phyloP scores from a whole-genome alignment of 768 basidiomycete genomes.

The Plicaturopsis crispa region DNA sequence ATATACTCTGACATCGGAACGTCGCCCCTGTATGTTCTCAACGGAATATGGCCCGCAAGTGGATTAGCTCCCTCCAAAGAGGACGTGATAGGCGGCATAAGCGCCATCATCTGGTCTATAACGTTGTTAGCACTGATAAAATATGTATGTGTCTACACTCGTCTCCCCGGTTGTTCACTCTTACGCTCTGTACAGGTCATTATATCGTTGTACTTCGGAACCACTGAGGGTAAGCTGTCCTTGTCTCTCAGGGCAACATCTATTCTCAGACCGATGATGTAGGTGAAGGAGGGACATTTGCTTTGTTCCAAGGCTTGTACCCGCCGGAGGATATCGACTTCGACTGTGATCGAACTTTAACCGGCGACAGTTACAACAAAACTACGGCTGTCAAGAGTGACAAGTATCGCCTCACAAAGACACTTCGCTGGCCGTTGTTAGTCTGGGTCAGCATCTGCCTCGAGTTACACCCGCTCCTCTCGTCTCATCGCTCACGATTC shows the following conservation, averaged over 20 bases:
- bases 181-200: conserved; percentile 26
- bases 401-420: conserved; percentile 19
- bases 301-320: conserved; percentile 53
- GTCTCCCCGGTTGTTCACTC: not conserved
- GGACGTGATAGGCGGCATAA: conserved; percentile 56
- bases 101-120: conserved; percentile 59
- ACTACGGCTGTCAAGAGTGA: conserved; percentile 5
- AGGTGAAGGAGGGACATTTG: conserved; percentile 68
- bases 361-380: conserved; percentile 31
- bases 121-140: conserved; percentile 54
- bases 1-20: conserved; percentile 45
- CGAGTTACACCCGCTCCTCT: not conserved
- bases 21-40: conserved; percentile 56
- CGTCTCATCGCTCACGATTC: not conserved
- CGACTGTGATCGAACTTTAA: conserved; percentile 47
- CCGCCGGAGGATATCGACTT: conserved; percentile 37
- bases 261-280: conserved; percentile 5
- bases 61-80: conserved; percentile 44
- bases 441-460: conserved; percentile 37
- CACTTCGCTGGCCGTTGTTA: conserved; percentile 41
- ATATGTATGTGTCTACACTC: conserved; percentile 37
- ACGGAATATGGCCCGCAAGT: conserved; percentile 50
- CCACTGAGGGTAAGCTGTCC: conserved; percentile 34
- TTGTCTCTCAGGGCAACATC: not conserved
- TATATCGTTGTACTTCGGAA: conserved; percentile 42